Conservation (phyloP, 768 basidiomycete genomes). For the Gymnopilus dilepis region DNA sequence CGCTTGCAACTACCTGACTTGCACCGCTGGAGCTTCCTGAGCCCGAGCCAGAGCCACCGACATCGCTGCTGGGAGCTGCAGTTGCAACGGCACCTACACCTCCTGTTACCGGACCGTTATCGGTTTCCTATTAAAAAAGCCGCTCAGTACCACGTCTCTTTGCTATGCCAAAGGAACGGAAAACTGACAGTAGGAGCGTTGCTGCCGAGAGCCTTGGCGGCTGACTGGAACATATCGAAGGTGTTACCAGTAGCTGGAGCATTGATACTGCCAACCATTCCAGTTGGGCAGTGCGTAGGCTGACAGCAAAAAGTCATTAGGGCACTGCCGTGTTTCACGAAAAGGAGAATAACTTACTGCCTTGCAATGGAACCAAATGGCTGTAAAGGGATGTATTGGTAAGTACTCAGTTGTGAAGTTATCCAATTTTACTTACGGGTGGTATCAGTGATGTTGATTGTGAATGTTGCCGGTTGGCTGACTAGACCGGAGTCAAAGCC, state of each 20-base stretch:
- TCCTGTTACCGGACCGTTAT: slow-evolving; percentile 44
- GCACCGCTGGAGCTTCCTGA: slow-evolving; percentile 17
- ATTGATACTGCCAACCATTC: slow-evolving; percentile 59
- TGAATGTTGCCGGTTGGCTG: slow-evolving; percentile 40
- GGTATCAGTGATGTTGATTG: slow-evolving; percentile 51
- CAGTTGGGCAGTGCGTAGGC: slow-evolving; percentile 49
- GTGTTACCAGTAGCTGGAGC: slow-evolving; percentile 51
- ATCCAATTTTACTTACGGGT: slow-evolving; percentile 41
- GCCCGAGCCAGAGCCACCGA: slow-evolving; percentile 17
- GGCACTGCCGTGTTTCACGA: not conserved
- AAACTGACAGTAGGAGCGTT: slow-evolving; percentile 43
- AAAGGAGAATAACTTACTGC: slow-evolving; percentile 24
- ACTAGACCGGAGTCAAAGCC: slow-evolving; percentile 64
- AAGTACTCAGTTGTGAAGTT: not conserved
- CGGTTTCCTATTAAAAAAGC: slow-evolving; percentile 35
- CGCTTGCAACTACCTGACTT: slow-evolving; percentile 19
- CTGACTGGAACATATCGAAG: slow-evolving; percentile 43
- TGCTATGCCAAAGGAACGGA: not conserved
- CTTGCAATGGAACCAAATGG: slow-evolving; percentile 66
- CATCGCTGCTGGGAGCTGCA: slow-evolving; percentile 30
- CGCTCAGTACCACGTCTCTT: not conserved
- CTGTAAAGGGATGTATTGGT: slow-evolving; percentile 30
- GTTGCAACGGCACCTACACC: slow-evolving; percentile 46
- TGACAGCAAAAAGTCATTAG: slow-evolving; percentile 7
- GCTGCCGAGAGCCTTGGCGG: slow-evolving; percentile 39